Conservation (phyloP, 441 rosid species). For the Euphorbia neoarborescens region DNA sequence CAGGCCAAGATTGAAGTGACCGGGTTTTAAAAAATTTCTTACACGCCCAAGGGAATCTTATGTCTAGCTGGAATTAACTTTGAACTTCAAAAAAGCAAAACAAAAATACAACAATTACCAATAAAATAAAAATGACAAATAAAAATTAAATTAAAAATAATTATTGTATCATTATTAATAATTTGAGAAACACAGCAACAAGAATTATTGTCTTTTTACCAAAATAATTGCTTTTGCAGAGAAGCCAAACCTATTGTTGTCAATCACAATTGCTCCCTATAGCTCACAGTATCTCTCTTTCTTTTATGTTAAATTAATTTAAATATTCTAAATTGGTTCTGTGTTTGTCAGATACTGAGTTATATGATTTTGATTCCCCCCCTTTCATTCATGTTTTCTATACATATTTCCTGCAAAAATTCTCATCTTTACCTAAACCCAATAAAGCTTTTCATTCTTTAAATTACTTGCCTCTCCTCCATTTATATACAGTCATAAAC, state of each 20-base stretch:
- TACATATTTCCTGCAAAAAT: slow-evolving; percentile 26
- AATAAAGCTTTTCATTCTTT: slow-evolving; percentile 35
- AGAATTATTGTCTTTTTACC: slow-evolving; percentile 25
- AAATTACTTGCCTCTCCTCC: slow-evolving; percentile 23
- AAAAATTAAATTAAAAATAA: slow-evolving; percentile 6
- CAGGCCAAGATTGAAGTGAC: slow-evolving; percentile 18
- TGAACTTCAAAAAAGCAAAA: slow-evolving; percentile 10
- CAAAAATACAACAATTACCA: background rate
- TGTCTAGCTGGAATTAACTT: slow-evolving; percentile 24
- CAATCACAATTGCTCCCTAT: background rate
- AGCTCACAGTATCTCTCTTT: background rate
- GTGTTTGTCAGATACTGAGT: slow-evolving; percentile 25
- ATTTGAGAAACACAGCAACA: slow-evolving; percentile 21
- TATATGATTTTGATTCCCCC: slow-evolving; percentile 33
- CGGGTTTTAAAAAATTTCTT: slow-evolving; percentile 14
- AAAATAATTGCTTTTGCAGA: slow-evolving; percentile 22
- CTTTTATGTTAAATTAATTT: background rate
- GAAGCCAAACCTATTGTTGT: slow-evolving; percentile 5
- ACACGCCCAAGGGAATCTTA: slow-evolving; percentile 26
- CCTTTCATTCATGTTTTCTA: slow-evolving; percentile 13
- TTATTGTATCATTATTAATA: slow-evolving; percentile 12
- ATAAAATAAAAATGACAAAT: too few relatives aligned
- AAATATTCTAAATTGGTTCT: background rate
- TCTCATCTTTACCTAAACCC: slow-evolving; percentile 46
- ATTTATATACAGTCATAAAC: slow-evolving; percentile 40